These are phyloP conservation scores for Myriosclerotinia curreyana DNA, from an alignment of 2,329 filamentous ascomycete species.

Conservation along the genomic window DNA sequence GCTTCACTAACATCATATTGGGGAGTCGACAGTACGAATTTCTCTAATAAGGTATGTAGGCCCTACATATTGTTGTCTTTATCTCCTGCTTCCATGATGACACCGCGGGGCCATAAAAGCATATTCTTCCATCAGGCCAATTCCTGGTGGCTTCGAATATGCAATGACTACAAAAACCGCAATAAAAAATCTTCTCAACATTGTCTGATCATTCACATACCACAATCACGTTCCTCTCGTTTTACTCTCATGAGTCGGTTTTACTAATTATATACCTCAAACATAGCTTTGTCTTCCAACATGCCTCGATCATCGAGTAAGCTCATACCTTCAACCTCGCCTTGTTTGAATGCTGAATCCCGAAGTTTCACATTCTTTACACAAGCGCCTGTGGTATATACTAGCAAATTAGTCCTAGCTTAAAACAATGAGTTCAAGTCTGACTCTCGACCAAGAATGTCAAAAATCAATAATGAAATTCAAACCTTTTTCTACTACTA, in stretches of 20 bases:
- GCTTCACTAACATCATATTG: constrained; percentile 36
- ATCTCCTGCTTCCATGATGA: constrained; percentile 44
- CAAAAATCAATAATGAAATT: not conserved
- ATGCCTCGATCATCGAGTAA: not conserved
- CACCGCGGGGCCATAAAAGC: constrained; percentile 53
- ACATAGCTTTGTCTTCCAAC: not conserved
- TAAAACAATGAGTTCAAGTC: not conserved
- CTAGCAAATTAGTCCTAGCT: not conserved
- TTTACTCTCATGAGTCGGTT: not conserved
- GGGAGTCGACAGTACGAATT: not conserved
- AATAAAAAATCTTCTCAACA: constrained; percentile 63
- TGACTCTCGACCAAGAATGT: not conserved
- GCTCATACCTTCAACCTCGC: constrained; percentile 8
- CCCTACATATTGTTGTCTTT: constrained; percentile 8
- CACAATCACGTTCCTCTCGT: not conserved
- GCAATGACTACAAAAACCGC: constrained; percentile 62
- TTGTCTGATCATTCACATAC: constrained; percentile 48
- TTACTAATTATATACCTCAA: constrained; percentile 4
- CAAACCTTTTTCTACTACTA: not conserved
- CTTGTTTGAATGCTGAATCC: not conserved
- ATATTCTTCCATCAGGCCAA: constrained; percentile 40
- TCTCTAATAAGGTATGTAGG: constrained; percentile 26
- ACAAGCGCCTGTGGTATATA: not conserved
- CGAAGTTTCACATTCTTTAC: not conserved
- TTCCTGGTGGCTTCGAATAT: constrained; percentile 32